Conservation (phyloP, 2,329 filamentous ascomycete genomes). For the Conoideocrella luteorostrata region DNA sequence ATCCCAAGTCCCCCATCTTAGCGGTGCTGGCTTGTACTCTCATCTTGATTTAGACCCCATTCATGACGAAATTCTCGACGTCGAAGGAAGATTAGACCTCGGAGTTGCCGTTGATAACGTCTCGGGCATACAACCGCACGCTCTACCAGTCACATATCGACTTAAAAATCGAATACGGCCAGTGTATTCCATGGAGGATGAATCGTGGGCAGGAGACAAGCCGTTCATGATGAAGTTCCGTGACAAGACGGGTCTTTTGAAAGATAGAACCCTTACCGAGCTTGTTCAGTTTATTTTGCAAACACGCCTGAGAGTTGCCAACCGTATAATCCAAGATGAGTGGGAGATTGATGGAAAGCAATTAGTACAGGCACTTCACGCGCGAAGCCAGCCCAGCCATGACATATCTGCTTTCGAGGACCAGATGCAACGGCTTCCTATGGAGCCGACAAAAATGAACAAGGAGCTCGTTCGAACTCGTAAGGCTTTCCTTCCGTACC, state of each 20-base stretch:
- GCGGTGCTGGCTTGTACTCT: conserved; percentile 23
- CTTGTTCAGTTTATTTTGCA: conserved; percentile 24
- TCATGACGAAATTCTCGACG: conserved; percentile 26
- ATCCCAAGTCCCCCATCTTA: conserved; percentile 5
- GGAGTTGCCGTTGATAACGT: conserved; percentile 6
- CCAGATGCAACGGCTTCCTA: conserved; percentile 34
- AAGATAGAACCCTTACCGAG: conserved; percentile 20
- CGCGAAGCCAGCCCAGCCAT: conserved; percentile 12
- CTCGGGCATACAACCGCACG: conserved; percentile 6
- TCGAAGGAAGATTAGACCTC: conserved; percentile 18
- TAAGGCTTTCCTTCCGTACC: conserved; percentile 17
- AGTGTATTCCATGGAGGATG: conserved; percentile 9
- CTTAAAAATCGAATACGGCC: conserved; percentile 5
- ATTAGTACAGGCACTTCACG: conserved; percentile 18
- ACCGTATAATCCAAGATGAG: conserved; percentile 24
- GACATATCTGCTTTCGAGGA: conserved; percentile 24
- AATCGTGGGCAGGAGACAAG: conserved; percentile 9
- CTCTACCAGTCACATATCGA: conserved; percentile 5
- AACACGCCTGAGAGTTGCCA: conserved; percentile 22
- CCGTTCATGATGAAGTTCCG: conserved; percentile 20
- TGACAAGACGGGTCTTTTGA: conserved; percentile 18
- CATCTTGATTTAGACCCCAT: conserved; percentile 30
- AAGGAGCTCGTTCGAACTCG: conserved; percentile 42
- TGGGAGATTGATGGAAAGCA: conserved; percentile 21
- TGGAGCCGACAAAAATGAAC: conserved; percentile 35